phyloP scores from a whole-genome alignment of 139 green algal genomes.

The Edaphochlamys debaryana region DNA sequence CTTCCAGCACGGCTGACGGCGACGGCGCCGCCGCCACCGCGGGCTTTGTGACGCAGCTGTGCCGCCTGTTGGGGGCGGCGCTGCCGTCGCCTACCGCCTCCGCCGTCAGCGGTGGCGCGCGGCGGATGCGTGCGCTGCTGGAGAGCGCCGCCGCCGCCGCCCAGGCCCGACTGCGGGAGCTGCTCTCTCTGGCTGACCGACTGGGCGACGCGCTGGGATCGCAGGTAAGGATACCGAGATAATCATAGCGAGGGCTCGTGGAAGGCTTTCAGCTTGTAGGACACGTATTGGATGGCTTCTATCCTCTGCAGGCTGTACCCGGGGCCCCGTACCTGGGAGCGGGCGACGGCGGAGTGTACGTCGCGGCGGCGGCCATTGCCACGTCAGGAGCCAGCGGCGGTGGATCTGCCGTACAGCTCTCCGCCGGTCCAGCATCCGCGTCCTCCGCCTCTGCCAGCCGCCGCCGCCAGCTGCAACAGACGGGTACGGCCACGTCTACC shows the following conservation, averaged over 20 bases:
- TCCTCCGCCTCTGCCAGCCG: background rate
- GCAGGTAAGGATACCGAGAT: too few relatives aligned
- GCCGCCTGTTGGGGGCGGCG: background rate
- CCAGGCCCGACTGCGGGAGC: background rate
- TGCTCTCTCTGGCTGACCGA: background rate
- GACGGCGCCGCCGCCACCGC: background rate
- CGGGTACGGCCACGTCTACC: background rate
- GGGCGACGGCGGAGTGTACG: background rate
- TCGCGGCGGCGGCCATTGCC: background rate
- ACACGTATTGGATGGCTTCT: too few relatives aligned
- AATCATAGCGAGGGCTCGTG: background rate
- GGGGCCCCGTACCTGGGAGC: background rate
- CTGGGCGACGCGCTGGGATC: background rate
- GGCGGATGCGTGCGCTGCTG: background rate
- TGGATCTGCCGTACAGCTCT: background rate
- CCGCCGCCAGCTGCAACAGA: background rate
- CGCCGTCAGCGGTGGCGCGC: background rate
- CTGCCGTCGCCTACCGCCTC: background rate
- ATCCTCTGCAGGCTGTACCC: background rate
- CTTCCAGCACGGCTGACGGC: background rate
- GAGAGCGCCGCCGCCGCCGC: background rate
- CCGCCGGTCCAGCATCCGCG: background rate
- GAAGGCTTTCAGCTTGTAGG: too few relatives aligned
- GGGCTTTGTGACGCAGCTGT: slow-evolving; percentile 23
- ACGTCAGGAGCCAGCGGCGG: background rate